A percentile compares a stretch with the other conserved stretches of the same genome.
phyloP scores from a whole-genome alignment of 75 land plant genomes.

The Sequoia sempervirens region DNA sequence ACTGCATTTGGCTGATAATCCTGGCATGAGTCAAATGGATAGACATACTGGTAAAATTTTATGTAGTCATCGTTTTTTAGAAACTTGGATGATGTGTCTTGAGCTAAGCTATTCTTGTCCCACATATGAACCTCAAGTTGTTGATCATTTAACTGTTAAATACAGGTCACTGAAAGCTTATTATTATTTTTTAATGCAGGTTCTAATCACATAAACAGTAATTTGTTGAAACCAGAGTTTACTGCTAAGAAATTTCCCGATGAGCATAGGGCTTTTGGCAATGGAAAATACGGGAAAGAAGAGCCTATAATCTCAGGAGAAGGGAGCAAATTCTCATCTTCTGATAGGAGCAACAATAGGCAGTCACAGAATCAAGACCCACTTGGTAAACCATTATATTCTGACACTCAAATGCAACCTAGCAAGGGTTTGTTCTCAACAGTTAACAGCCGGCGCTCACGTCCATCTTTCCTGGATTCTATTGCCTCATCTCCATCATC shows the following conservation, averaged over 20 bases:
- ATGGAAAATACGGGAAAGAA: background rate
- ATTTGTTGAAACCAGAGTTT: background rate
- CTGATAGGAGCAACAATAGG: background rate
- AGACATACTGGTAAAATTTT: background rate
- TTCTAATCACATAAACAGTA: background rate
- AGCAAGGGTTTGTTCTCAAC: background rate
- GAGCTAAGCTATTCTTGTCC: background rate
- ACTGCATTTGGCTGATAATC: background rate
- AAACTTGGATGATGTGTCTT: background rate
- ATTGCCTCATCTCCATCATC: constrained; percentile 30
- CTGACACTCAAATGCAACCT: background rate
- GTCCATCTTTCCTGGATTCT: constrained; percentile 62
- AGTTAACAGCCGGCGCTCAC: constrained; percentile 19
- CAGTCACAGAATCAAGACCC: background rate
- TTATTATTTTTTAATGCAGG: background rate
- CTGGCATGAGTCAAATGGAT: background rate
- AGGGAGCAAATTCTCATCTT: background rate
- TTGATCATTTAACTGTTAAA: background rate
- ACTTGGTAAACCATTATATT: background rate
- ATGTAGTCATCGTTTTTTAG: background rate
- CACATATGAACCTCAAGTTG: background rate
- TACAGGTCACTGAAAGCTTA: background rate
- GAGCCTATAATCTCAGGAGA: background rate
- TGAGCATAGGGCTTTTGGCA: background rate
- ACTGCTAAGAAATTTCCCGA: background rate